These are phyloP conservation scores for Dictyostelium capitatum DNA, from an alignment of 78 protist genomes.

Conservation along the genomic window DNA sequence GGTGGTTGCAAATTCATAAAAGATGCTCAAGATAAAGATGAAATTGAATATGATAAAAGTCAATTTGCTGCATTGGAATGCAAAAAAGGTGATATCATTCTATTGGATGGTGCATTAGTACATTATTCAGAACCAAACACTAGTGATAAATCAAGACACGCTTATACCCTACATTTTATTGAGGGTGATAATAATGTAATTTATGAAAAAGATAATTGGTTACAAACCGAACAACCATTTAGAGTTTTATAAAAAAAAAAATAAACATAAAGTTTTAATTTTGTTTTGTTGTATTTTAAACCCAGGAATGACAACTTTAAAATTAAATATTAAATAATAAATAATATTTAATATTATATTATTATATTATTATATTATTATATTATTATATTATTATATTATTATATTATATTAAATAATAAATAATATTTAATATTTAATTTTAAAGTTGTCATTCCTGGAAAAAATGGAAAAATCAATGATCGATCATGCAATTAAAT, in stretches of 20 bases:
- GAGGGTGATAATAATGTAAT: slow-evolving; percentile 61
- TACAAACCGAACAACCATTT: slow-evolving; percentile 15
- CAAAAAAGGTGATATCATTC: slow-evolving; percentile 57
- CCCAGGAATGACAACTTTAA: no score
- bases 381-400: no score
- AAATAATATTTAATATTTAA: no score
- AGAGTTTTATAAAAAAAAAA: neutral
- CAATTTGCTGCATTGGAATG: slow-evolving; percentile 69
- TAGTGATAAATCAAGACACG: slow-evolving; percentile 57
- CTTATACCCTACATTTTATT: slow-evolving; percentile 69
- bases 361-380: no score
- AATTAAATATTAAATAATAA: no score
- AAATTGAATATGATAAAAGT: neutral
- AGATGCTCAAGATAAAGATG: neutral
- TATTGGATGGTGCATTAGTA: slow-evolving; percentile 51
- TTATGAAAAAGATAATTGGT: slow-evolving; percentile 71
- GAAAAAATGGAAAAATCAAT: no score
- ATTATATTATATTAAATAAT: no score
- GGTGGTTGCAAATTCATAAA: neutral
- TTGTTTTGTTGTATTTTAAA: no score
- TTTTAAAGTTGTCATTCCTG: no score
- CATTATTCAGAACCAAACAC: slow-evolving; percentile 74
- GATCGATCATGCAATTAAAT: no score
- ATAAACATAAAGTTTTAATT: neutral
- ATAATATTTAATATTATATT: no score